phyloP scores from a whole-genome alignment of 1,284 basidiomycete genomes.

The Boletus sp. region DNA sequence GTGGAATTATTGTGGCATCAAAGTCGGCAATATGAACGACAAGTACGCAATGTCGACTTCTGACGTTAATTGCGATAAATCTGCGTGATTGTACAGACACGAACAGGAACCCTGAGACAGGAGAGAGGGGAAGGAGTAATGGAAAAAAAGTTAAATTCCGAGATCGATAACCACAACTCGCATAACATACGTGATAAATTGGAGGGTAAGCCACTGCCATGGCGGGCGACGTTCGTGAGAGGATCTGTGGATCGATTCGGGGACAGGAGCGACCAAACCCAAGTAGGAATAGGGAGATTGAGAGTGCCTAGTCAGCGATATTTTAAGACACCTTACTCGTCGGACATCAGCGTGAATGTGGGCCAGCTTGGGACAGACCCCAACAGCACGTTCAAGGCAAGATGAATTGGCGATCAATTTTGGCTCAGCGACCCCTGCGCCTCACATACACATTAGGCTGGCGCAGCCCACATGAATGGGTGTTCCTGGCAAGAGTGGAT shows the following conservation, averaged over 20 bases:
- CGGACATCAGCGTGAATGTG: constrained; percentile 3
- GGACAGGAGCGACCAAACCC: constrained; percentile 6
- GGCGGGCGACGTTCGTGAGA: constrained; percentile 22
- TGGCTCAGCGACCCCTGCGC: background rate
- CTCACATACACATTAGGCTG: background rate
- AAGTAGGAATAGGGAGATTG: constrained; percentile 6
- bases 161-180: constrained; percentile 12
- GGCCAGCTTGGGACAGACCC: background rate
- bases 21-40: background rate
- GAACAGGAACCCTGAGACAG: constrained; percentile 9
- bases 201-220: constrained; percentile 3
- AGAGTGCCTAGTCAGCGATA: constrained; percentile 24
- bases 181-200: constrained; percentile 11
- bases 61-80: constrained; percentile 22
- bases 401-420: constrained; percentile 1
- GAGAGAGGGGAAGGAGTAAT: constrained; percentile 1
- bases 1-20: constrained; percentile 3
- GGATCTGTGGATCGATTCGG: constrained; percentile 20
- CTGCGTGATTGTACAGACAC: constrained; percentile 2
- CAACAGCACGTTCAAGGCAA: background rate
- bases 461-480: background rate
- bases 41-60: constrained; percentile 10
- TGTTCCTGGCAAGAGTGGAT: background rate
- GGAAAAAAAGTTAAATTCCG: constrained; percentile 16
- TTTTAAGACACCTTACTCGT: constrained; percentile 16